Percentiles rank a stretch among this genome's conserved stretches.
These are phyloP conservation scores for Sindora glabra DNA, from an alignment of 306 rosid species.

Conservation along the genomic window DNA sequence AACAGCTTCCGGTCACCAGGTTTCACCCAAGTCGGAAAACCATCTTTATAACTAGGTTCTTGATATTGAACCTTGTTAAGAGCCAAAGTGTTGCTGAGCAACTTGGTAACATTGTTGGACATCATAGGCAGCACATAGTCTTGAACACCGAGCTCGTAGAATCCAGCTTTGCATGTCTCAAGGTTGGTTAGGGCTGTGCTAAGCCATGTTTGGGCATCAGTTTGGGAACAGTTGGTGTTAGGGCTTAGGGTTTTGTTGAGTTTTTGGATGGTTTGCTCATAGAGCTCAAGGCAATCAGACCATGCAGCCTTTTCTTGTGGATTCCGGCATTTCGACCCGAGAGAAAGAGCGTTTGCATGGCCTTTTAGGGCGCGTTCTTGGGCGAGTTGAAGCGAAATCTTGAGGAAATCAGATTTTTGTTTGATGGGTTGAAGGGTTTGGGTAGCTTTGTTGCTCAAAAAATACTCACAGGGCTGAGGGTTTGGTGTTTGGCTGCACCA, in stretches of 20 bases:
- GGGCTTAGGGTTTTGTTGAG: constrained; percentile 41
- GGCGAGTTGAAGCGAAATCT: constrained; percentile 40
- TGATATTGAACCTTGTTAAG: constrained; percentile 31
- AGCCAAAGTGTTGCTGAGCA: constrained; percentile 58
- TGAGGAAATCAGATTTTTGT: constrained; percentile 51
- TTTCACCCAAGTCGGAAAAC: constrained; percentile 67
- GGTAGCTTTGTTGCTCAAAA: constrained; percentile 25
- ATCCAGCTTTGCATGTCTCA: constrained; percentile 60
- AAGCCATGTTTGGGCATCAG: constrained; percentile 59
- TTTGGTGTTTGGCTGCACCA: constrained; percentile 88
- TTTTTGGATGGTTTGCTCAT: constrained; percentile 29
- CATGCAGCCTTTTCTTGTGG: constrained; percentile 50
- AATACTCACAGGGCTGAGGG: constrained; percentile 63
- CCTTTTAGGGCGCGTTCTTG: constrained; percentile 39
- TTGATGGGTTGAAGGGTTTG: constrained; percentile 29
- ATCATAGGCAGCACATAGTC: constrained; percentile 28
- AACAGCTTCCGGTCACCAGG: constrained; percentile 63
- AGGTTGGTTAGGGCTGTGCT: constrained; percentile 74
- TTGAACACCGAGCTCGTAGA: constrained; percentile 45
- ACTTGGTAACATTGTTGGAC: constrained; percentile 49
- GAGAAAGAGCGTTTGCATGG: constrained; percentile 14
- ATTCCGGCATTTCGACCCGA: constrained; percentile 42
- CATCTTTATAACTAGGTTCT: constrained; percentile 17
- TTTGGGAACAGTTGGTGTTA: constrained; percentile 23
- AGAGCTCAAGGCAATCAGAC: constrained; percentile 64